Evolutionary conservation across 2,329 filamentous ascomycete genomes (phyloP).

Genomic region (Nemania bipapillata): DNA sequence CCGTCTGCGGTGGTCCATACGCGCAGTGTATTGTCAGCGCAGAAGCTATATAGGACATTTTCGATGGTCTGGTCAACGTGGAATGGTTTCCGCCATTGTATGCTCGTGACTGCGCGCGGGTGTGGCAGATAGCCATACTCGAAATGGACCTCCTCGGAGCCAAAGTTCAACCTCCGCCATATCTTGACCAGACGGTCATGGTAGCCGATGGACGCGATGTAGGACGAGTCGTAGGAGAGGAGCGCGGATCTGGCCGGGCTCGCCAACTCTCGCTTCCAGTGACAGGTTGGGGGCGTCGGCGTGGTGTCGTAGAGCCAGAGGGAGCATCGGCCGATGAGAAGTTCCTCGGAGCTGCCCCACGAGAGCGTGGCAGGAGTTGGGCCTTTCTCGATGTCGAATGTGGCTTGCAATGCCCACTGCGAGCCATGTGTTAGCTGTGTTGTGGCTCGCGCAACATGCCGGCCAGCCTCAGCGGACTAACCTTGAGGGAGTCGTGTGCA

Average conservation of each 20-base stretch:
- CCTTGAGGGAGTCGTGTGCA: constrained; percentile 78
- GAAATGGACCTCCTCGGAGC: constrained; percentile 83
- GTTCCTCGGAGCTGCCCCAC: constrained; percentile 87
- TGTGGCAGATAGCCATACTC: constrained; percentile 93
- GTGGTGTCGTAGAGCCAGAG: constrained; percentile 74
- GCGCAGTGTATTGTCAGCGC: constrained; percentile 80
- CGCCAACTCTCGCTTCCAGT: constrained; percentile 81
- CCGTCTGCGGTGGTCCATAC: constrained; percentile 85
- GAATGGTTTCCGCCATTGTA: constrained; percentile 86
- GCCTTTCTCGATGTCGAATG: constrained; percentile 64
- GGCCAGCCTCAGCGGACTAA: constrained; percentile 54
- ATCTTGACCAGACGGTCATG: constrained; percentile 89
- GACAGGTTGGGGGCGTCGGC: constrained; percentile 60
- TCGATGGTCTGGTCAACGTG: constrained; percentile 81
- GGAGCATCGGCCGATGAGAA: constrained; percentile 77
- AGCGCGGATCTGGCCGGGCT: constrained; percentile 77
- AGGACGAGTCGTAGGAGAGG: constrained; percentile 86
- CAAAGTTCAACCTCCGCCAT: constrained; percentile 88
- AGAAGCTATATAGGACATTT: constrained; percentile 90
- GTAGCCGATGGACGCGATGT: constrained; percentile 82
- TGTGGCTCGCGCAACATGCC: constrained; percentile 3
- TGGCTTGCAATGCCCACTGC: constrained; percentile 73
- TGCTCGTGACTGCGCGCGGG: constrained; percentile 78
- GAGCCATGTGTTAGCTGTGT: constrained; percentile 34
- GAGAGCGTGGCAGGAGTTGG: constrained; percentile 69